Percentiles rank a stretch among this genome's conserved stretches.
These are phyloP conservation scores for Lepidium aucheri DNA, from an alignment of 345 rosid genomes.

Conservation along the genomic window DNA sequence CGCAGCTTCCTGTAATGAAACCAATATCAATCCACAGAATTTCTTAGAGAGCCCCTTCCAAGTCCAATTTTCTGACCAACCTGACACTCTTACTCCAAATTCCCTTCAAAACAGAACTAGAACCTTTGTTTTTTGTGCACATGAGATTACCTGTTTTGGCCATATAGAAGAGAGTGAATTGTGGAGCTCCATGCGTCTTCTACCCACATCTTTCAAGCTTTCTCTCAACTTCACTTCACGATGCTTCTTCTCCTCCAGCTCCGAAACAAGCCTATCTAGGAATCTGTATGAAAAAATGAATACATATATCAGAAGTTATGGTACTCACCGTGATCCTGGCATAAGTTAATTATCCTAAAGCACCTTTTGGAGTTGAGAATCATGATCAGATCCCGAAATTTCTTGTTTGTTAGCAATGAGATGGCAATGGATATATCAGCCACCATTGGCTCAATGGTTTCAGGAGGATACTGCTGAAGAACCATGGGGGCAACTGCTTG, in stretches of 20 bases:
- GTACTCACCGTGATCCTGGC: background rate
- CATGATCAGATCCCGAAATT: slow-evolving; percentile 80
- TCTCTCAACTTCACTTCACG: slow-evolving; percentile 75
- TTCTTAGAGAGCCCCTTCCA: background rate
- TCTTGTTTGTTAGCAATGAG: slow-evolving; percentile 71
- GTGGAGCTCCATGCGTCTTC: slow-evolving; percentile 85
- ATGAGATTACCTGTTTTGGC: slow-evolving; percentile 79
- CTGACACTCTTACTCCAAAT: background rate
- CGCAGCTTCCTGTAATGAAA: slow-evolving; percentile 65
- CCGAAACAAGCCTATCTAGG: slow-evolving; percentile 71
- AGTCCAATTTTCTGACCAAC: background rate
- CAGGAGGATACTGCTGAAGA: slow-evolving; percentile 78
- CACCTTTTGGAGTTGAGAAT: slow-evolving; percentile 94
- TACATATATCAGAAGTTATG: slow-evolving; percentile 4
- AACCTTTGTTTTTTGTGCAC: background rate
- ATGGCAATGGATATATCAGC: slow-evolving; percentile 55
- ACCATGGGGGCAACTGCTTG: slow-evolving; percentile 89
- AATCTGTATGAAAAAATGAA: slow-evolving; percentile 42
- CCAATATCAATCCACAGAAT: background rate
- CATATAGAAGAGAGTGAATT: slow-evolving; percentile 80
- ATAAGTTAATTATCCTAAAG: background rate
- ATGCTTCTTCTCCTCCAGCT: slow-evolving; percentile 83
- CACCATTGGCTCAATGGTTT: slow-evolving; percentile 66
- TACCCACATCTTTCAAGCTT: slow-evolving; percentile 68
- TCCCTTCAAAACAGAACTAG: background rate